phyloP scores from a whole-genome alignment of 805 yeast species.

The Zygosaccharomyces pseudorouxii region DNA sequence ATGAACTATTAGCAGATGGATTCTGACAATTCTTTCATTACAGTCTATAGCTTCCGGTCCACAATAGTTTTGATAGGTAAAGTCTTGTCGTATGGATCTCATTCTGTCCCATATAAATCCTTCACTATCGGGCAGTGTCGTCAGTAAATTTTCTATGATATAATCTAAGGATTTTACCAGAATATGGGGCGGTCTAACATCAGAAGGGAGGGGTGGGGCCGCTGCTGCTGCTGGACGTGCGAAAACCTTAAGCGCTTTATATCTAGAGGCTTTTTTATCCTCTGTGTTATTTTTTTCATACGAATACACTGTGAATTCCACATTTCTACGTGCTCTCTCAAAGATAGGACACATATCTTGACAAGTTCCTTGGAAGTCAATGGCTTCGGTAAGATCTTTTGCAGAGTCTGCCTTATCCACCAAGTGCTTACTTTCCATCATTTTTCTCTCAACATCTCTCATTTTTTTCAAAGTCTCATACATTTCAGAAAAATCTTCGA shows the following conservation, averaged over 20 bases:
- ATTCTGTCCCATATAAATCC: constrained; percentile 96
- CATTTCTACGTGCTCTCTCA: constrained; percentile 82
- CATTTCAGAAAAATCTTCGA: constrained; percentile 61
- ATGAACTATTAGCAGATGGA: constrained; percentile 78
- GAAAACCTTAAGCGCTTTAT: constrained; percentile 80
- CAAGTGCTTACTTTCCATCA: constrained; percentile 74
- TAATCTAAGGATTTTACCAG: constrained; percentile 64
- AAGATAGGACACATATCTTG: constrained; percentile 91
- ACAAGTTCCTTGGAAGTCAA: constrained; percentile 82
- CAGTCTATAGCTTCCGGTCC: constrained; percentile 94
- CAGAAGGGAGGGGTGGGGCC: constrained; percentile 96
- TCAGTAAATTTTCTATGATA: constrained; percentile 58
- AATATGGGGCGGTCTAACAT: constrained; percentile 88
- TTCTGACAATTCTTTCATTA: constrained; percentile 84
- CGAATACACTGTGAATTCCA: constrained; percentile 78
- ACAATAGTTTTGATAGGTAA: constrained; percentile 87
- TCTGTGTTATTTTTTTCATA: constrained; percentile 62
- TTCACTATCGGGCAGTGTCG: constrained; percentile 75
- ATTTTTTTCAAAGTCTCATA: constrained; percentile 71
- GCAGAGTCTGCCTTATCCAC: constrained; percentile 85
- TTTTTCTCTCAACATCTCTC: constrained; percentile 67
- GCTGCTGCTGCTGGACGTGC: constrained; percentile 98
- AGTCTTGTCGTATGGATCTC: constrained; percentile 93
- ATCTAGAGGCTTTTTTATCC: constrained; percentile 52
- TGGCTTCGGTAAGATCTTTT: constrained; percentile 83